Evolutionary conservation across 1,284 basidiomycete species (phyloP).

Genomic region (Malassezia arunalokei): DNA sequence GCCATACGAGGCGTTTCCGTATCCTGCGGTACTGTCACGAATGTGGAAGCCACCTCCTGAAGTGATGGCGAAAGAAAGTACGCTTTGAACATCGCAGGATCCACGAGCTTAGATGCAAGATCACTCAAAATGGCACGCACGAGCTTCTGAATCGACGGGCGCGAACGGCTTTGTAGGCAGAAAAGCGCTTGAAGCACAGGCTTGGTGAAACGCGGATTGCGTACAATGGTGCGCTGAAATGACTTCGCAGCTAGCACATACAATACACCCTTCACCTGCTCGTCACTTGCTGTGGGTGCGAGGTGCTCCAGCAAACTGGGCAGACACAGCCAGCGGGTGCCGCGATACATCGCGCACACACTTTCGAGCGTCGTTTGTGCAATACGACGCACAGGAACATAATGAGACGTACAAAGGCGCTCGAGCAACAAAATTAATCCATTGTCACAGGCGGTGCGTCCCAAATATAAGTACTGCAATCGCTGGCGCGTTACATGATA

Average conservation of each 20-base stretch:
- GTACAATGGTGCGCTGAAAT: slow-evolving; percentile 48
- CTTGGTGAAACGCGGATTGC: slow-evolving; percentile 56
- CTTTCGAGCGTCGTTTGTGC: slow-evolving; percentile 62
- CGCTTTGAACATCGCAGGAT: slow-evolving; percentile 34
- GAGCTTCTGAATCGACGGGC: slow-evolving; percentile 79
- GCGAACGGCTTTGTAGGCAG: slow-evolving; percentile 79
- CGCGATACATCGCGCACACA: slow-evolving; percentile 65
- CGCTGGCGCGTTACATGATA: slow-evolving; percentile 56
- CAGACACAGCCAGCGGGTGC: slow-evolving; percentile 63
- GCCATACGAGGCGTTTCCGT: slow-evolving; percentile 13
- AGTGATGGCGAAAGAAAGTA: slow-evolving; percentile 21
- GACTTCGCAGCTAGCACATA: slow-evolving; percentile 73
- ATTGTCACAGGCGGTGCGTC: slow-evolving; percentile 69
- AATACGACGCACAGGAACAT: slow-evolving; percentile 51
- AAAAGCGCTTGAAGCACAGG: slow-evolving; percentile 62
- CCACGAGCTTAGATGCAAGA: slow-evolving; percentile 42
- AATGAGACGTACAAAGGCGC: slow-evolving; percentile 59
- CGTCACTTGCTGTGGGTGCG: slow-evolving; percentile 54
- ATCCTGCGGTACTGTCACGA: not conserved
- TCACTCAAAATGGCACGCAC: slow-evolving; percentile 64
- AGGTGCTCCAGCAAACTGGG: slow-evolving; percentile 61
- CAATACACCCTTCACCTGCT: slow-evolving; percentile 87
- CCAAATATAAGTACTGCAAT: slow-evolving; percentile 67
- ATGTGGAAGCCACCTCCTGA: slow-evolving; percentile 13
- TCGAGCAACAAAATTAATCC: slow-evolving; percentile 63